These are phyloP conservation scores for Colletotrichum tropicale DNA, from an alignment of 2,329 filamentous ascomycete species.

Conservation along the genomic window DNA sequence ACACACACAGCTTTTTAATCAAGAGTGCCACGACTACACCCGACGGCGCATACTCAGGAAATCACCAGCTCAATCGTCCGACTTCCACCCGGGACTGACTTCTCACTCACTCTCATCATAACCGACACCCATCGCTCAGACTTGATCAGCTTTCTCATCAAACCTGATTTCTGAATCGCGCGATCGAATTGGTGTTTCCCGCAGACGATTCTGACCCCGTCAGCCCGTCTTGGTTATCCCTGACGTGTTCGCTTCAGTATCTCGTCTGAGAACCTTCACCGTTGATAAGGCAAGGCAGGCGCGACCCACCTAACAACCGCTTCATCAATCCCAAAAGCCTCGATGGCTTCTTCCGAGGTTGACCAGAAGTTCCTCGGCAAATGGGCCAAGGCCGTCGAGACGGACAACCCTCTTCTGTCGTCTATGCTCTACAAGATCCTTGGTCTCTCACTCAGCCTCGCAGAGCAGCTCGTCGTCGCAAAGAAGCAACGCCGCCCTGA, in stretches of 20 bases:
- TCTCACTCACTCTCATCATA: neutral
- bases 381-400: conserved; percentile 80
- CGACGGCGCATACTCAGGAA: neutral
- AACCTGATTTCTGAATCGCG: neutral
- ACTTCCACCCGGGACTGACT: neutral
- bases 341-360: conserved; percentile 95
- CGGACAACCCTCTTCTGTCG: conserved; percentile 79
- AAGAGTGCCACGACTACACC: neutral
- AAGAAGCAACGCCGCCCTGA: conserved; percentile 85
- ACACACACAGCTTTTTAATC: neutral
- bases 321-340: conserved; percentile 13
- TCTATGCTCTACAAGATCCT: conserved; percentile 88
- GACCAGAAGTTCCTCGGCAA: conserved; percentile 96
- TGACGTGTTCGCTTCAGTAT: neutral
- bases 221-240: neutral
- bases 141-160: neutral
- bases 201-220: neutral
- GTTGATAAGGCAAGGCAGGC: neutral
- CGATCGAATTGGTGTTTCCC: neutral
- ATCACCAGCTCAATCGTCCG: neutral
- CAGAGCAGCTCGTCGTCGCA: conserved; percentile 81
- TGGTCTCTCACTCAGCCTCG: conserved; percentile 87
- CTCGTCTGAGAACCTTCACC: neutral
- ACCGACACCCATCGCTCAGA: neutral
- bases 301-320: neutral